phyloP scores from a whole-genome alignment of 1,284 basidiomycete species.

The Trichosporon faecale region DNA sequence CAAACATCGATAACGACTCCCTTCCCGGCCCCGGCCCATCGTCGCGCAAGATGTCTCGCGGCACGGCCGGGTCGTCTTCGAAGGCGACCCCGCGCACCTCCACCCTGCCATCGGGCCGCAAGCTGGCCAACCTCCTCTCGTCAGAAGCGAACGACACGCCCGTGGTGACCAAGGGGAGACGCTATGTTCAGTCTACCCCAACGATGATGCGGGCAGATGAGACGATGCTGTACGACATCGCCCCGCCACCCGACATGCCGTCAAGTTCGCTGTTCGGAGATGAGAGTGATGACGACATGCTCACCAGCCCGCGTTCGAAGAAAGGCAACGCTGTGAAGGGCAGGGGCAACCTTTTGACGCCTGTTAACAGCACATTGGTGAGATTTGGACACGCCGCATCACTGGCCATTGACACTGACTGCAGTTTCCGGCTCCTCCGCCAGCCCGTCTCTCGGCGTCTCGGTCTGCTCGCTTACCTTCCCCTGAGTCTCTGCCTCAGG shows the following conservation, averaged over 20 bases:
- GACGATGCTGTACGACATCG: conserved; percentile 19
- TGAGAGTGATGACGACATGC: conserved; percentile 14
- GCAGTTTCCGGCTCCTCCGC: neutral
- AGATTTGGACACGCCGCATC: neutral
- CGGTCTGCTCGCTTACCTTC: neutral
- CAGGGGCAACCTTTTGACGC: conserved; percentile 36
- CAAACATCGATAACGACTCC: neutral
- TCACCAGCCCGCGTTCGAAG: neutral
- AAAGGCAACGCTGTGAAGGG: conserved; percentile 13
- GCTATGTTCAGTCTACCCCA: neutral
- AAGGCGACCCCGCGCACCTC: conserved; percentile 3
- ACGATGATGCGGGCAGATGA: conserved; percentile 13
- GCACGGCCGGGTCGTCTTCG: neutral
- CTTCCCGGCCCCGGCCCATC: neutral
- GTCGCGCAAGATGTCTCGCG: neutral
- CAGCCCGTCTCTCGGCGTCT: neutral
- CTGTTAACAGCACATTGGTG: conserved; percentile 35
- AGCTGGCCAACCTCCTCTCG: conserved; percentile 2
- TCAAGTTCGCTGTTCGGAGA: conserved; percentile 15
- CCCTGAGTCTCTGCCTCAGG: neutral
- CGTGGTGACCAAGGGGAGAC: neutral
- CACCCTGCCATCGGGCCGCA: neutral
- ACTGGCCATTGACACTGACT: neutral
- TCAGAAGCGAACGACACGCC: neutral
- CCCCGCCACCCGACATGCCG: conserved; percentile 19